phyloP scores from a whole-genome alignment of 805 yeast genomes.

The Tetrapisispora namnaoensis region DNA sequence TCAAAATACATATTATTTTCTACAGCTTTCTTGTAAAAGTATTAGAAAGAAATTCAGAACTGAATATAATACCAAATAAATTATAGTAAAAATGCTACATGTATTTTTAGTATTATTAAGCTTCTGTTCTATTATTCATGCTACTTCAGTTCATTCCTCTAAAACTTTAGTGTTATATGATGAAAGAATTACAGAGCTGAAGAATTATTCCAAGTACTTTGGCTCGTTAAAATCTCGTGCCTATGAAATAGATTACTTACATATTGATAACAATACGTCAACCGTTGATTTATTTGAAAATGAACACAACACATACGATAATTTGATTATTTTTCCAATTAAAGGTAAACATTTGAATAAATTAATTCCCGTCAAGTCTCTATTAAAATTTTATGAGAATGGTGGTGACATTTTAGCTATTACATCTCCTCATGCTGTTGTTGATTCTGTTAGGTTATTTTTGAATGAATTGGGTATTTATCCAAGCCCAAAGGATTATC shows the following conservation, averaged over 20 bases:
- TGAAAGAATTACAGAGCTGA: slow-evolving; percentile 19
- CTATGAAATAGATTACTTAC: slow-evolving; percentile 23
- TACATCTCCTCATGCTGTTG: slow-evolving; percentile 40
- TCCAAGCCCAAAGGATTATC: slow-evolving; percentile 68
- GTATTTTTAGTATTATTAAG: neutral
- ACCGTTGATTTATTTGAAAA: slow-evolving; percentile 23
- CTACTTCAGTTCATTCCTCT: slow-evolving; percentile 17
- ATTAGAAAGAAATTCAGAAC: neutral
- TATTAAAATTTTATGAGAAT: slow-evolving; percentile 48
- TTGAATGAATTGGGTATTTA: slow-evolving; percentile 73
- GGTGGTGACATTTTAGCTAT: slow-evolving; percentile 73
- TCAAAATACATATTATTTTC: too few relatives aligned
- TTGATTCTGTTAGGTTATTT: slow-evolving; percentile 56
- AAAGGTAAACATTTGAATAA: slow-evolving; percentile 36
- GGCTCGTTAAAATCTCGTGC: slow-evolving; percentile 27
- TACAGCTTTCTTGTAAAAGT: neutral
- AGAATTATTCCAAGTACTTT: slow-evolving; percentile 22
- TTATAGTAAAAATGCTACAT: neutral
- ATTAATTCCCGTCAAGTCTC: slow-evolving; percentile 35
- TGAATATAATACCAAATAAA: neutral
- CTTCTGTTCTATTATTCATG: slow-evolving; percentile 3
- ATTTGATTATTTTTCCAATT: slow-evolving; percentile 51
- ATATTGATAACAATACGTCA: slow-evolving; percentile 19
- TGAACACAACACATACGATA: slow-evolving; percentile 40
- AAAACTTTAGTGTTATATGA: slow-evolving; percentile 29